These are phyloP conservation scores for Fusarium dimerum DNA, from an alignment of 2,329 filamentous ascomycete genomes.

Conservation along the genomic window DNA sequence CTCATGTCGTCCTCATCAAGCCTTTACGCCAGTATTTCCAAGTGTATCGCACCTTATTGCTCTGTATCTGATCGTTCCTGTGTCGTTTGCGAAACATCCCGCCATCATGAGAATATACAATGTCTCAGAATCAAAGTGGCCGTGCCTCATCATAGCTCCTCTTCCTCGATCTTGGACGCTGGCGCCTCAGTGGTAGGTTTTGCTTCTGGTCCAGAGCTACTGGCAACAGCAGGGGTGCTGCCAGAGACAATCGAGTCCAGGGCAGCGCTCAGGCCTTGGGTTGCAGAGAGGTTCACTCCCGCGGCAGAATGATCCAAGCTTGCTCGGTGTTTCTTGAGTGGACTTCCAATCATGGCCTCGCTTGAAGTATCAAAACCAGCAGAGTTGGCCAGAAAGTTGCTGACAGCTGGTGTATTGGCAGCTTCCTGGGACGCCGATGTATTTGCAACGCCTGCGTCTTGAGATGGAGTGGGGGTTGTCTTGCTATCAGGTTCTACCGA, in stretches of 20 bases:
- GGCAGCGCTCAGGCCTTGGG: conserved; percentile 39
- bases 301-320: conserved; percentile 43
- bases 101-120: background rate
- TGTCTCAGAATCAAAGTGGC: background rate
- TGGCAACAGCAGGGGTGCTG: conserved; percentile 27
- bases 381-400: conserved; percentile 12
- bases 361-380: conserved; percentile 30
- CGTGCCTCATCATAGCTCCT: conserved; percentile 37
- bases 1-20: background rate
- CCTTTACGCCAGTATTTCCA: background rate
- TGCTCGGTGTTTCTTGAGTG: conserved; percentile 73
- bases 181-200: conserved; percentile 22
- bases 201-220: conserved; percentile 18
- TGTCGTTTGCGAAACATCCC: background rate
- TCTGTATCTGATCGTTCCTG: background rate
- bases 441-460: conserved; percentile 46
- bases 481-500: conserved; percentile 67
- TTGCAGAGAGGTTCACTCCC: conserved; percentile 27
- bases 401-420: conserved; percentile 14
- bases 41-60: background rate
- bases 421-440: conserved; percentile 34
- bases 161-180: conserved; percentile 34
- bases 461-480: conserved; percentile 35
- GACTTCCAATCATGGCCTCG: conserved; percentile 61
- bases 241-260: conserved; percentile 33